These are phyloP conservation scores for Pezicula carpinea DNA, from an alignment of 2,329 filamentous ascomycete species.

Conservation along the genomic window DNA sequence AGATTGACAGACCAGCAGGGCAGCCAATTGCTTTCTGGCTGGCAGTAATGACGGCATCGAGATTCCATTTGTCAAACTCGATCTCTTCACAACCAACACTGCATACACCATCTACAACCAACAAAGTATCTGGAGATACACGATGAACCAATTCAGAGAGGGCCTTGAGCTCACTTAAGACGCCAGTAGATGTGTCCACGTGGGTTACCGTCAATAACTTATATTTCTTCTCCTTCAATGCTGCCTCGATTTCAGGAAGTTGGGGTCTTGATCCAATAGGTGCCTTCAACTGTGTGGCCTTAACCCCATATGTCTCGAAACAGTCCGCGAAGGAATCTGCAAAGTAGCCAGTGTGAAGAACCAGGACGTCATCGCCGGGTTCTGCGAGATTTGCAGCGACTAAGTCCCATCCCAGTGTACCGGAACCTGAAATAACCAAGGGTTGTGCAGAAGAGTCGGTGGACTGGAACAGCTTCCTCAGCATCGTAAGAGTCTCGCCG, in stretches of 20 bases:
- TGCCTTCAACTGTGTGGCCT: conserved; percentile 84
- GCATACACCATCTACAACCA: conserved; percentile 95
- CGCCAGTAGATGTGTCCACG: conserved; percentile 95
- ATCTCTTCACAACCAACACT: conserved; percentile 96
- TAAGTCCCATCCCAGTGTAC: conserved; percentile 94
- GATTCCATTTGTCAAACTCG: conserved; percentile 87
- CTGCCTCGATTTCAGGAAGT: conserved; percentile 81
- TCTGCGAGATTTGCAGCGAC: conserved; percentile 92
- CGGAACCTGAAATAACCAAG: conserved; percentile 89
- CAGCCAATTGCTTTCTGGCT: conserved; percentile 96
- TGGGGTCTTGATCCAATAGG: conserved; percentile 85
- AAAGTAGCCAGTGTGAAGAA: conserved; percentile 96
- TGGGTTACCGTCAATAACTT: conserved; percentile 94
- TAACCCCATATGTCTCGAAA: conserved; percentile 84
- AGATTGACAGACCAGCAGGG: conserved; percentile 88
- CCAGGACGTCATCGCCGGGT: conserved; percentile 82
- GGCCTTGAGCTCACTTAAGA: conserved; percentile 83
- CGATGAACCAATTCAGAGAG: conserved; percentile 77
- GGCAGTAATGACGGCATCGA: conserved; percentile 90
- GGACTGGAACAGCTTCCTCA: conserved; percentile 93
- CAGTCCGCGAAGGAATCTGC: conserved; percentile 92
- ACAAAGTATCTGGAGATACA: conserved; percentile 84
- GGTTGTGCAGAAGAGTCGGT: conserved; percentile 78
- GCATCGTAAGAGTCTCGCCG: conserved; percentile 80
- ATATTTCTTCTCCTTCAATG: conserved; percentile 85